Percentiles rank a stretch among this genome's conserved stretches.
These are phyloP conservation scores for Thielaviopsis cerberus DNA, from an alignment of 2,329 filamentous ascomycete species.

Conservation along the genomic window DNA sequence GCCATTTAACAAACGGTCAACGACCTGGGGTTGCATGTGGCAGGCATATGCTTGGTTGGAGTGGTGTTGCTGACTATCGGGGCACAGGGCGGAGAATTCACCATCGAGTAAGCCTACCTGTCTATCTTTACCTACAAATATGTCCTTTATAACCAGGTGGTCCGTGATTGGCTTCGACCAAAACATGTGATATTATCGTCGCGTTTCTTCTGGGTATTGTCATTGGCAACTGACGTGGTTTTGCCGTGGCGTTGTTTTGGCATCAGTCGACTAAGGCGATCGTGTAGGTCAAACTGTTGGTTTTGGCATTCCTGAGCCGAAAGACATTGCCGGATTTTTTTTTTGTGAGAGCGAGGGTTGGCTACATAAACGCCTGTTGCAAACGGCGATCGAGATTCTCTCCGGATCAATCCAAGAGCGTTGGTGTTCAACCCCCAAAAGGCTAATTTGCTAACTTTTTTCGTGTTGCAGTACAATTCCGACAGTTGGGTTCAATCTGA, in stretches of 20 bases:
- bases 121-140: too few species aligned
- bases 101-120: slow-evolving; percentile 64
- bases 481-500: slow-evolving; percentile 98
- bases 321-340: neutral
- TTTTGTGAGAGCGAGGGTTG: neutral
- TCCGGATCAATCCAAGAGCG: neutral
- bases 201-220: neutral
- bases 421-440: neutral
- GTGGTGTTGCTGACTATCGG: neutral
- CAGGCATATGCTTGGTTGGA: neutral
- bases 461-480: slow-evolving; percentile 65
- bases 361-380: neutral
- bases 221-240: neutral
- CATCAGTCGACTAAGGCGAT: neutral
- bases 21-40: neutral
- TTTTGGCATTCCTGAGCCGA: neutral
- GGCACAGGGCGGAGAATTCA: slow-evolving; percentile 82
- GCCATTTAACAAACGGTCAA: too few species aligned
- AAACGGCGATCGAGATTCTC: too few species aligned
- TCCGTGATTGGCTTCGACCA: too few species aligned
- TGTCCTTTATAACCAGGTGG: too few species aligned
- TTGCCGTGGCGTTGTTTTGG: neutral
- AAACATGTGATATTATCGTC: too few species aligned
- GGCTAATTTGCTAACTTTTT: neutral
- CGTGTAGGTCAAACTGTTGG: neutral